Evolutionary conservation across 139 green algal genomes (phyloP).

Genomic region (Limnomonas spitsbergensis): DNA sequence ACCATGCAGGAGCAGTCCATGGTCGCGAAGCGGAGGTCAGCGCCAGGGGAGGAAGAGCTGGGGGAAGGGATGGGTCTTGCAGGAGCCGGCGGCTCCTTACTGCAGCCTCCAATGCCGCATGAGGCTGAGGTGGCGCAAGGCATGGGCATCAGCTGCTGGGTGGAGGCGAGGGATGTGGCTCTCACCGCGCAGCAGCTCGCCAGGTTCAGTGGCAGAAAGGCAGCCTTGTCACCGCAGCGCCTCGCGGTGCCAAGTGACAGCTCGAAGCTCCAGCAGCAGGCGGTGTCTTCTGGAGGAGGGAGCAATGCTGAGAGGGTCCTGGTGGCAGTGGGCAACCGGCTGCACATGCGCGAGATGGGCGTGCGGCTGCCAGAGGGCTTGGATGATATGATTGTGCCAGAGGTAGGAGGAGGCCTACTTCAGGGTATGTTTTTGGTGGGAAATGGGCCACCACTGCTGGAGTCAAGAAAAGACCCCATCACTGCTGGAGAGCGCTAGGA

Average conservation of each 20-base stretch:
- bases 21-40: too few species aligned
- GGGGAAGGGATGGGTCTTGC: too few species aligned
- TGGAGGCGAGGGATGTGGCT: background rate
- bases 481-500: too few species aligned
- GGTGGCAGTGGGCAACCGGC: conserved; percentile 69
- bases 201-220: background rate
- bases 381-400: conserved; percentile 5
- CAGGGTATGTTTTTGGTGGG: too few species aligned
- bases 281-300: background rate
- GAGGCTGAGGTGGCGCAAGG: background rate
- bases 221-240: background rate
- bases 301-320: background rate
- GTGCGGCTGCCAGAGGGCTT: conserved; percentile 32
- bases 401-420: conserved; percentile 3
- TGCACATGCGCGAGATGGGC: conserved; percentile 57
- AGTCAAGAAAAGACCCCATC: too few species aligned
- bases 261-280: background rate
- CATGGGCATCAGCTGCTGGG: background rate
- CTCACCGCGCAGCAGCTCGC: conserved; percentile 6
- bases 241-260: background rate
- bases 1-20: too few species aligned
- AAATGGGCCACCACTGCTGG: too few species aligned
- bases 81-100: background rate
- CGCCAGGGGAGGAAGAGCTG: too few species aligned
- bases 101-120: background rate